Base-by-base conservation (phyloP, 805 yeast species). In the Lachancea dasiensis region DNA sequence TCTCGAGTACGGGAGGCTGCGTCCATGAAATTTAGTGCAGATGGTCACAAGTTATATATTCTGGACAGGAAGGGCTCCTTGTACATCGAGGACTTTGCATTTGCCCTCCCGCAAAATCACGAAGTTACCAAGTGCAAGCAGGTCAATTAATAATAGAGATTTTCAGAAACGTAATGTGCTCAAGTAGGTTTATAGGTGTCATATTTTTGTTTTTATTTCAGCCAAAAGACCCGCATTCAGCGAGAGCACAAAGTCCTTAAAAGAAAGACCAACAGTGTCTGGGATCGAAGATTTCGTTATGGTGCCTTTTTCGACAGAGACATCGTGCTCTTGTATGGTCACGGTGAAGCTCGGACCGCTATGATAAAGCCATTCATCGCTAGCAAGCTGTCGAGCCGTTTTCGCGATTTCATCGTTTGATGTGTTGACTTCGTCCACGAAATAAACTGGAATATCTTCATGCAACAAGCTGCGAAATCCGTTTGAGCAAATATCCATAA, bases 41-140 rank as follows among this genome's bases (percentile, higher is more conserved):
- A 84, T 54, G 97, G 97, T 0, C 87, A 87, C 33, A 78, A 78
- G 44, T 65, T 89, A 14, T 80, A 76, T 48, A 71, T 77, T 3
- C 70, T 86, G 11, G 97, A 89, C 58, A 66, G 96, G 27, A 85
- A 83, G 51, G 97, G 97, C 0, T 60, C 76, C 0, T 63, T 87
- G 31, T 79, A 79, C 45, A 74, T 87, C 22, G 85, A 83, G 48
- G 97, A 89, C 61, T 89, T 87, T 62, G 83, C 92, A 10, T 89
- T 86, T 37, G 95, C 94, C 2, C 60, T 79, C 16, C 92, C 92
- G 9, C 79, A 77, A 45, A 78, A 76, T 48, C 71, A 70, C 17
- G 81, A 77, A 13, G 79, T 81, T 6, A 72, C 82, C 3, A 73
- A 81, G 54, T 77, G 84, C 61, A 80, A 79, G 54, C 72, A 77